Evolutionary conservation across 768 basidiomycete genomes (phyloP), one percentile per base, ranked within the genome.

Genomic region (Auricularia sp.): DNA sequence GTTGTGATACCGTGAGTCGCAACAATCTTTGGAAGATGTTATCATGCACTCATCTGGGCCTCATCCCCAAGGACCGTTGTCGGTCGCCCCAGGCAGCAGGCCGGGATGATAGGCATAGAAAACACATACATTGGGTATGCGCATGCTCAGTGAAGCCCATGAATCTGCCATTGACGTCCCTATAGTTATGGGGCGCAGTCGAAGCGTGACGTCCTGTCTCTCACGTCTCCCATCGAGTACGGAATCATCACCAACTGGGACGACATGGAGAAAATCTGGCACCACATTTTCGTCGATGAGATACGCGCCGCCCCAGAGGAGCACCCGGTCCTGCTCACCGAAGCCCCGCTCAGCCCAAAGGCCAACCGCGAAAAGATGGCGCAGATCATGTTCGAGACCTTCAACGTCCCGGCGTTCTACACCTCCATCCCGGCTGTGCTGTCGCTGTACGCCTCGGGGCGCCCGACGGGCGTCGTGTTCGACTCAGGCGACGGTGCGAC

Each of bases 61-160:
- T 29, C 39, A 2, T 8, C 12, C 7, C 12, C 8, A 66, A 80
- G 79, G 35, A 87, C 87, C 42, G 87, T 88, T 71, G 86, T 87
- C 70, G 87, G 86, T 69, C 84, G 87, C 69, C 86, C 87, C 67
- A 83, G 85, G 71, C 85, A 88, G 76, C 82, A 84, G 73, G 85
- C 85, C 79, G 84, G 87, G 67, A 87, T 88, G 87, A 85, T 88
- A 69, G 86, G 87, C 67, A 87, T 88, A 85, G 85, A 85, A 66
- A 84, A 87, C 76, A 87, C 85, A 64, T 88, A 87, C 76, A 85
- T 88, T 66, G 87, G 84, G 83, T 86, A 14, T 1, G 39, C 39
- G 12, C 29, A 14, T 14, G 8, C 39, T 42, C 39, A 14, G 39
- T 42, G 39, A 1, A 8, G 7, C 39, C 39, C 39, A 8, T 42